phyloP scores from a whole-genome alignment of 192 early-diverging fungal species.

The Backusella luteola region DNA sequence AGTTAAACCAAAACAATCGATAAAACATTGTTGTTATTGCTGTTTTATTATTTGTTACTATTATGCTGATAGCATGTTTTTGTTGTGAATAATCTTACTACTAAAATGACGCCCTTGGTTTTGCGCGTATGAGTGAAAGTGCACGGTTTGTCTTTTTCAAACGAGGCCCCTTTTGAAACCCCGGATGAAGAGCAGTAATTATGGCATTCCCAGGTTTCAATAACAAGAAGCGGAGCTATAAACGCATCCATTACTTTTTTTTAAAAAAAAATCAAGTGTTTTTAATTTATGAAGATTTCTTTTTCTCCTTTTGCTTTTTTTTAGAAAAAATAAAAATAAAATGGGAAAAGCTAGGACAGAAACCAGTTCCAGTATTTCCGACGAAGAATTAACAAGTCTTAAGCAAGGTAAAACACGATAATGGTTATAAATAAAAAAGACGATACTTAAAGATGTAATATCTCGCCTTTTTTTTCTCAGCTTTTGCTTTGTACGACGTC shows the following conservation, averaged over 20 bases:
- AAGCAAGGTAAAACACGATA: not conserved
- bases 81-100: not conserved
- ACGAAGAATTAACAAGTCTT: not conserved
- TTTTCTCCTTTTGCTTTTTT: not conserved
- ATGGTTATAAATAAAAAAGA: not conserved
- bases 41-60: not conserved
- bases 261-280: not conserved
- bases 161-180: not conserved
- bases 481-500: conserved; percentile 16
- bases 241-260: not conserved
- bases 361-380: not conserved
- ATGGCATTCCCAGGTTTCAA: not conserved
- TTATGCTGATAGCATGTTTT: not conserved
- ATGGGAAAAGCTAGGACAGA: not conserved
- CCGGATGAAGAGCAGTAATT: not conserved
- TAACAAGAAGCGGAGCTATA: not conserved
- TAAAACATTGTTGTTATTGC: not conserved
- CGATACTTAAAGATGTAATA: not conserved
- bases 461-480: not conserved
- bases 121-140: not conserved
- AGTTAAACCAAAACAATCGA: not conserved
- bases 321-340: not conserved
- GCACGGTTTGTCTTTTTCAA: not conserved
- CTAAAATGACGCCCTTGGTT: not conserved
- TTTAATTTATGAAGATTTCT: not conserved